Conservation (phyloP, 2,329 filamentous ascomycete species). For the Davidsoniella australis region DNA sequence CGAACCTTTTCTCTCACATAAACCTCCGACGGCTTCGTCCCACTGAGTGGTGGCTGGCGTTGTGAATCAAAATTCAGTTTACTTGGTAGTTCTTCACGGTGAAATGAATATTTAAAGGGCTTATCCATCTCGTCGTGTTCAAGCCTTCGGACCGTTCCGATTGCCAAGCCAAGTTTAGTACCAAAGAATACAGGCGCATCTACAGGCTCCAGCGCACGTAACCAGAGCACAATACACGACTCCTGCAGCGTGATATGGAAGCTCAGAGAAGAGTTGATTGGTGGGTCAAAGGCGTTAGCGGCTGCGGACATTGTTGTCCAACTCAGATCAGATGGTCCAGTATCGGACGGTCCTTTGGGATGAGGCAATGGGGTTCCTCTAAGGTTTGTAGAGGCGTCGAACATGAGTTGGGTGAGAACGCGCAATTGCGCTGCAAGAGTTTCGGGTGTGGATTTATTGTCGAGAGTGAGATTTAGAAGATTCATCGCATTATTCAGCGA, state of each 20-base stretch:
- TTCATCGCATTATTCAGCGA: constrained; percentile 71
- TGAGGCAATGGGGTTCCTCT: constrained; percentile 26
- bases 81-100: constrained; percentile 11
- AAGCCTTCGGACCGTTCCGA: constrained; percentile 43
- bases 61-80: background rate
- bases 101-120: constrained; percentile 45
- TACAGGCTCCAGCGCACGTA: constrained; percentile 53
- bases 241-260: constrained; percentile 57
- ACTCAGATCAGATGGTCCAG: constrained; percentile 18
- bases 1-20: constrained; percentile 78
- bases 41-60: constrained; percentile 13
- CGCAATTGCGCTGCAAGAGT: constrained; percentile 39
- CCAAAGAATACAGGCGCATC: constrained; percentile 43
- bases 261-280: constrained; percentile 45
- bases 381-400: constrained; percentile 34
- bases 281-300: constrained; percentile 26
- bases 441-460: constrained; percentile 35
- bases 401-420: constrained; percentile 36
- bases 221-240: constrained; percentile 48
- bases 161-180: constrained; percentile 54
- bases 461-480: constrained; percentile 60
- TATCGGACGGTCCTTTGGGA: constrained; percentile 17
- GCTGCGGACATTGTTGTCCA: constrained; percentile 30
- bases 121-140: constrained; percentile 69
- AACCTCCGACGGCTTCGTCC: constrained; percentile 37